Conservation (phyloP, 441 rosid species). For the Erysimum cheiri region DNA sequence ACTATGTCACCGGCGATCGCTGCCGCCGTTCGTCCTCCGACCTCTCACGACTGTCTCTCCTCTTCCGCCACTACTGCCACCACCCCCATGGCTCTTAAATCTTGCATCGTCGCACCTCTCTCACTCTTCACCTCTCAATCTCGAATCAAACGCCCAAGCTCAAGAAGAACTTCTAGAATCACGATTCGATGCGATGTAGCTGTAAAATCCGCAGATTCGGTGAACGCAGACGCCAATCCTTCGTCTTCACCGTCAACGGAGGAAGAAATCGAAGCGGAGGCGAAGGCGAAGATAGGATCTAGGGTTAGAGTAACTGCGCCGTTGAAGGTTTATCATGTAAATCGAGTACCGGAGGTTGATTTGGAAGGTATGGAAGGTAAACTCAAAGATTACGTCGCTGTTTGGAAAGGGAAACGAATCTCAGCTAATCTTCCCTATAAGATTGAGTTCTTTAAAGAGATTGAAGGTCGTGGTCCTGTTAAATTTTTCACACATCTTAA, state of each 20-base stretch:
- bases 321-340: constrained; percentile 85
- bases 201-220: constrained; percentile 40
- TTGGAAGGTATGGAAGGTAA: constrained; percentile 77
- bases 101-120: constrained; percentile 27
- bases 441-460: constrained; percentile 61
- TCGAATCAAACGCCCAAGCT: constrained; percentile 22
- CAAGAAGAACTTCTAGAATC: background rate
- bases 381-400: constrained; percentile 66
- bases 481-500: constrained; percentile 82
- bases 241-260: constrained; percentile 42
- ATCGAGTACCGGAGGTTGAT: constrained; percentile 75
- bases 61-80: constrained; percentile 5
- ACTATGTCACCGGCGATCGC: constrained; percentile 36
- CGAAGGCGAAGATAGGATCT: constrained; percentile 59
- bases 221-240: constrained; percentile 45
- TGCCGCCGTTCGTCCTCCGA: constrained; percentile 21
- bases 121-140: constrained; percentile 22
- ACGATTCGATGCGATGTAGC: constrained; percentile 50
- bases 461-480: constrained; percentile 76
- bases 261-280: constrained; percentile 40
- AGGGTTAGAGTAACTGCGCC: constrained; percentile 74
- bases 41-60: constrained; percentile 29
- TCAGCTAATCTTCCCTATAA: constrained; percentile 88
- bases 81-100: constrained; percentile 28
- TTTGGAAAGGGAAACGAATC: constrained; percentile 81